Base-by-base conservation (phyloP, 257 asterid species). In the Solanum clarkiae region DNA sequence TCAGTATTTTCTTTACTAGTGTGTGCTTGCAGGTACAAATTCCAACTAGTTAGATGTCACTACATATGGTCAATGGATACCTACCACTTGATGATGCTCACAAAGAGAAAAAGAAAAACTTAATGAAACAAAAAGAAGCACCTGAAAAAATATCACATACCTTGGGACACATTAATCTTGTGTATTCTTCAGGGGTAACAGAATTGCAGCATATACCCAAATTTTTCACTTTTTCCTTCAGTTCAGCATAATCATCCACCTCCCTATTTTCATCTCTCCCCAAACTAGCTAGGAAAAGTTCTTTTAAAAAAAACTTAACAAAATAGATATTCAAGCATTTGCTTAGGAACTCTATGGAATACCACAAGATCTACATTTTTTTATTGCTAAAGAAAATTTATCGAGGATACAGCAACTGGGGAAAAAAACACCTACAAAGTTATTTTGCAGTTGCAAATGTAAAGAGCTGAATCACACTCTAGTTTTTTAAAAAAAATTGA, bases 141-240 rank as follows among this genome's bases (percentile, higher is more conserved):
- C 47, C 13, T 44, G 32, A 40, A 20, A 45, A n/a, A 47, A 45
- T n/a, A 49, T 60, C 24, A 53, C 10, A 79, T 87, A 93, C 95
- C 95, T 91, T 90, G 55, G 97, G 97, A 81, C 97, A 93, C 85
- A 90, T 86, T n/a, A 93, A 70, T 84, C 89, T 93, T 84, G 89
- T 88, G 89, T 68, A 92, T 12, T 87, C 80, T 42, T 94, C 95
- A 83, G 92, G 95, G 75, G 88, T 84, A 85, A 93, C 91, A 85
- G 91, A 88, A 90, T 89, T 90, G 62, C 80, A 54, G 36, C 84
- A 82, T 80, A 93, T 77, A 65, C 90, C 93, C 53, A 88, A 81
- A 86, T 85, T 86, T 62, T 86, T 91, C 29, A 93, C 75, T 88
- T 90, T 90, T 47, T 20, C 84, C 88, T 84, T 88, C 88, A 91